Evolutionary conservation across 2,329 filamentous ascomycete genomes (phyloP), one percentile per base, ranked within the genome.

Genomic region (Aureobasidium sp.): DNA sequence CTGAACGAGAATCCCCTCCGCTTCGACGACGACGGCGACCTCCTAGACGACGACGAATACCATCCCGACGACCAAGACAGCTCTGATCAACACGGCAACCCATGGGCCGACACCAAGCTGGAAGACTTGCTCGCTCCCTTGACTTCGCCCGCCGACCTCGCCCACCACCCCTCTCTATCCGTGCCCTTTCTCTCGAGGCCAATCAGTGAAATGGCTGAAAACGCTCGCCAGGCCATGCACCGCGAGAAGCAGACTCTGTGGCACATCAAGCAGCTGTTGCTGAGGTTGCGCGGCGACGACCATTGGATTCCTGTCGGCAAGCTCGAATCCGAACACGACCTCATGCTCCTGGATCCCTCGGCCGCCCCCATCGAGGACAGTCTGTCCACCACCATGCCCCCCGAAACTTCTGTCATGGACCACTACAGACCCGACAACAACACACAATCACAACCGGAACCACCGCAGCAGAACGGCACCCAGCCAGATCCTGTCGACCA

Each of bases 101-200:
- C 89, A 0, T 94, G 92, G 69, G 81, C 85, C 53, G 84, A 85
- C 57, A 81, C 91, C 47, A 83, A 81, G 47, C 75, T 92, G 59
- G 86, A 91, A 74, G 88, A 84, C 60, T 79, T 93, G 17, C 83
- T 94, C 60, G 86, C 86, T 21, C 90, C 90, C 13, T 77, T 94
- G 59, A 90, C 87, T 19, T 79, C 87, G 35, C 84, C 88, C 53
- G 87, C 87, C 71, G 88, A 92, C 62, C 78, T 95, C 17, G 82
- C 88, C 15, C 81, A 80, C 60, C 89, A 94, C 70, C 86, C 88
- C 55, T 87, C 87, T 25, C 77, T 92, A 42, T 89, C 87, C 62
- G 80, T 84, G 65, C 85, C 89, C 0, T 94, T 90, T 70, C 86
- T 81, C 15, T 89, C 87, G 53, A 85, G 83, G 65, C 88, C 87